Evolutionary conservation across 2,329 filamentous ascomycete genomes (phyloP).

Genomic region (Graphiopsis chlorocephala): DNA sequence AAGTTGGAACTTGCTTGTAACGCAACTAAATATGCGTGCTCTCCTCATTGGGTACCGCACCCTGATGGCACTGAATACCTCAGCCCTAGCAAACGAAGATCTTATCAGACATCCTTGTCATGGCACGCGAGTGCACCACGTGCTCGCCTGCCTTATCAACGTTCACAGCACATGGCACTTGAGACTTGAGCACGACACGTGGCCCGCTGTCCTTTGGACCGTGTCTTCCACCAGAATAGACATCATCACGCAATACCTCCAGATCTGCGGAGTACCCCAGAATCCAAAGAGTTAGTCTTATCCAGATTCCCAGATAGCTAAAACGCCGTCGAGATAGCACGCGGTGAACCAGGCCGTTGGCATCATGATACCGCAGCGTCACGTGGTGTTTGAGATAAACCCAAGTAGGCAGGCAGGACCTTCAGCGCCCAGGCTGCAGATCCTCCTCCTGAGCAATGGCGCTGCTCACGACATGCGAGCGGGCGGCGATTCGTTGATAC

Average conservation of each 20-base stretch:
- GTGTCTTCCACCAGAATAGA: neutral
- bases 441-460: slow-evolving; percentile 13
- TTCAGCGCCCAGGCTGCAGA: slow-evolving; percentile 13
- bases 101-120: slow-evolving; percentile 1
- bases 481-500: slow-evolving; percentile 11
- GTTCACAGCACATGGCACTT: neutral
- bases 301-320: neutral
- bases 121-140: slow-evolving; percentile 8
- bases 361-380: slow-evolving; percentile 7
- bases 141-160: slow-evolving; percentile 8
- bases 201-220: neutral
- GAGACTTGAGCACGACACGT: slow-evolving; percentile 7
- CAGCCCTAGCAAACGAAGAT: neutral
- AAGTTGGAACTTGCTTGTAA: neutral
- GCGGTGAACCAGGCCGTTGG: neutral
- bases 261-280: slow-evolving; percentile 12
- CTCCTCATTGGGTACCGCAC: neutral
- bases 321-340: slow-evolving; percentile 1
- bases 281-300: neutral
- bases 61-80: neutral
- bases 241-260: slow-evolving; percentile 2
- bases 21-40: neutral
- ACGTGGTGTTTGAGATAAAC: slow-evolving; percentile 11
- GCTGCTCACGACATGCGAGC: slow-evolving; percentile 13
- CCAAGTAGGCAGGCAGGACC: slow-evolving; percentile 14